Percentiles rank a stretch among this genome's conserved stretches.
Evolutionary conservation across 345 rosid genomes (phyloP).

Genomic region (Sisymbrium irio): DNA sequence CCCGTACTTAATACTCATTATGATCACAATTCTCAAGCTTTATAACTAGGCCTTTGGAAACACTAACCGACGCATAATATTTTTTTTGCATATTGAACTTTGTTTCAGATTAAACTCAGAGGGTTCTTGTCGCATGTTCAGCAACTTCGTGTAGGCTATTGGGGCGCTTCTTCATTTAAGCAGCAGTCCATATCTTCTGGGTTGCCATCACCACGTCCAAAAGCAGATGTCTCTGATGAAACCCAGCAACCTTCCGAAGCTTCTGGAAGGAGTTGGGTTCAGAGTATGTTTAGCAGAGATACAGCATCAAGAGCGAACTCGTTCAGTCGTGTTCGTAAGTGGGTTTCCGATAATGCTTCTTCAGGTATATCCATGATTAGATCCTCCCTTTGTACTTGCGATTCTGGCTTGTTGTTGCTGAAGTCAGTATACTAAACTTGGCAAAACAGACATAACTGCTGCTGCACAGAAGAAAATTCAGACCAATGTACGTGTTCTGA

Average conservation of each 20-base stretch:
- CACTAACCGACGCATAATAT: background rate
- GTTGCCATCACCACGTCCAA: conserved; percentile 80
- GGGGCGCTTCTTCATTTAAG: conserved; percentile 85
- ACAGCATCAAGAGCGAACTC: conserved; percentile 69
- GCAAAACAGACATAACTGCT: conserved; percentile 62
- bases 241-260: conserved; percentile 90
- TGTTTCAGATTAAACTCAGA: conserved; percentile 83
- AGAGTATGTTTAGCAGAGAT: conserved; percentile 98
- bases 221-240: conserved; percentile 62
- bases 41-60: conserved; percentile 5
- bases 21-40: background rate
- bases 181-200: conserved; percentile 60
- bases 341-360: conserved; percentile 77
- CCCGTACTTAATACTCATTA: background rate
- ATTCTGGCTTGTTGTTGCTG: conserved; percentile 8
- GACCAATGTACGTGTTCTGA: conserved; percentile 84
- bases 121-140: conserved; percentile 93
- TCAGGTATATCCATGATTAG: conserved; percentile 46
- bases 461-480: conserved; percentile 88
- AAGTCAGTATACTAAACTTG: conserved; percentile 18
- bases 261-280: conserved; percentile 99
- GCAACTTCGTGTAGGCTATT: conserved; percentile 85
- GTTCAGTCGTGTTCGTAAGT: conserved; percentile 70
- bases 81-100: conserved; percentile 16
- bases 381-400: conserved; percentile 17